phyloP scores from a whole-genome alignment of 179 eudicot genomes.

The Carnegiea gigantea region DNA sequence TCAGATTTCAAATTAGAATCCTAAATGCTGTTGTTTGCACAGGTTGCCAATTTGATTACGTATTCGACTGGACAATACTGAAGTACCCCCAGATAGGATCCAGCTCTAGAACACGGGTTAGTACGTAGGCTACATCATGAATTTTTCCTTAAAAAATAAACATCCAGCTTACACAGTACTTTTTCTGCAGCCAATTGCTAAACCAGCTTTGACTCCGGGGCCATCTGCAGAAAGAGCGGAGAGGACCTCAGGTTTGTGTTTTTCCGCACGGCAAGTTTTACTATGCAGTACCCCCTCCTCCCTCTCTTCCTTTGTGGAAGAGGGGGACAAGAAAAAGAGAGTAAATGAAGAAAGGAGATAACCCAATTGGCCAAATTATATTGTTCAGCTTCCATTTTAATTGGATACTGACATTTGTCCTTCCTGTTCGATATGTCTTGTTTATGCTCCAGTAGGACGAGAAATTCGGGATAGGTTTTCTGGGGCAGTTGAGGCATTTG shows the following conservation, averaged over 20 bases:
- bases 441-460: slow-evolving; percentile 40
- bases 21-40: slow-evolving; percentile 15
- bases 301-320: background rate
- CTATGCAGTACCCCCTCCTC: background rate
- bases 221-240: slow-evolving; percentile 48
- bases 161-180: slow-evolving; percentile 7
- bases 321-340: background rate
- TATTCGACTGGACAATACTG: slow-evolving; percentile 69
- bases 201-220: slow-evolving; percentile 43
- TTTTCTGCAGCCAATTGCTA: slow-evolving; percentile 36
- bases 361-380: background rate
- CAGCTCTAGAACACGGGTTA: slow-evolving; percentile 44
- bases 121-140: slow-evolving; percentile 16
- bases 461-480: slow-evolving; percentile 53
- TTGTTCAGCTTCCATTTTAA: background rate
- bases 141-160: background rate
- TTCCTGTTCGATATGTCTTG: background rate
- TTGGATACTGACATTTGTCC: background rate
- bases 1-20: background rate
- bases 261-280: background rate
- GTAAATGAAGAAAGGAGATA: background rate
- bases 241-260: slow-evolving; percentile 39
- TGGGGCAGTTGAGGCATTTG: slow-evolving; percentile 58
- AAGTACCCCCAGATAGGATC: slow-evolving; percentile 63
- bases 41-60: slow-evolving; percentile 71